Percentiles rank a stretch among this genome's conserved stretches.
phyloP scores from a whole-genome alignment of 2,329 filamentous ascomycete species.

The Aureobasidium vineae region DNA sequence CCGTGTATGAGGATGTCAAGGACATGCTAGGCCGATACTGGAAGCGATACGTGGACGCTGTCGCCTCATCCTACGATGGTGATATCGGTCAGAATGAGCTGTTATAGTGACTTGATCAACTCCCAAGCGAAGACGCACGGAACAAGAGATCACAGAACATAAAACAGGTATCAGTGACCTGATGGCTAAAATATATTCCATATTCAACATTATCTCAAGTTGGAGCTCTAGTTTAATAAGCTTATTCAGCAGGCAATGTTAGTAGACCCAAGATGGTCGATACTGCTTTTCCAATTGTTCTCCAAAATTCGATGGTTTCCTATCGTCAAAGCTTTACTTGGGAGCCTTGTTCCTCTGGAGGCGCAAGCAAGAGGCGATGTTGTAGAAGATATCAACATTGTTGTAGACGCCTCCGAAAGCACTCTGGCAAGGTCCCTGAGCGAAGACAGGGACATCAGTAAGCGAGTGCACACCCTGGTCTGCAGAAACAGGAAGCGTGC shows the following conservation, averaged over 20 bases:
- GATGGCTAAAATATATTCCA: no score
- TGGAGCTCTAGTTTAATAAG: no score
- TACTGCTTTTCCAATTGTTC: background rate
- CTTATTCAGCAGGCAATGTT: background rate
- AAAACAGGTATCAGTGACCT: no score
- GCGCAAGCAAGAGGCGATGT: constrained; percentile 67
- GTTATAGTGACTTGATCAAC: background rate
- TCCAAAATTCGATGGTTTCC: background rate
- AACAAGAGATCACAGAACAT: no score
- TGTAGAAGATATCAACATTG: constrained; percentile 72
- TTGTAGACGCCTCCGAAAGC: constrained; percentile 68
- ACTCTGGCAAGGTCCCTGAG: constrained; percentile 75
- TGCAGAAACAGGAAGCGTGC: constrained; percentile 64
- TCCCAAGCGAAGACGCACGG: no score
- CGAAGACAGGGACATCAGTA: constrained; percentile 76
- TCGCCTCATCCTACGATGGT: background rate
- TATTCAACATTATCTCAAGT: no score
- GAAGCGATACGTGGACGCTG: background rate
- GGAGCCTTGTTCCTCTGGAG: constrained; percentile 36
- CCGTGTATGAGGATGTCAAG: background rate
- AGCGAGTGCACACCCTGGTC: constrained; percentile 71
- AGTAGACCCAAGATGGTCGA: background rate
- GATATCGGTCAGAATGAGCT: background rate
- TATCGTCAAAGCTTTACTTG: background rate
- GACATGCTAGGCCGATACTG: background rate